These are phyloP conservation scores for Stentor coeruleus DNA, from an alignment of 73 alveolate species.

Conservation along the genomic window DNA sequence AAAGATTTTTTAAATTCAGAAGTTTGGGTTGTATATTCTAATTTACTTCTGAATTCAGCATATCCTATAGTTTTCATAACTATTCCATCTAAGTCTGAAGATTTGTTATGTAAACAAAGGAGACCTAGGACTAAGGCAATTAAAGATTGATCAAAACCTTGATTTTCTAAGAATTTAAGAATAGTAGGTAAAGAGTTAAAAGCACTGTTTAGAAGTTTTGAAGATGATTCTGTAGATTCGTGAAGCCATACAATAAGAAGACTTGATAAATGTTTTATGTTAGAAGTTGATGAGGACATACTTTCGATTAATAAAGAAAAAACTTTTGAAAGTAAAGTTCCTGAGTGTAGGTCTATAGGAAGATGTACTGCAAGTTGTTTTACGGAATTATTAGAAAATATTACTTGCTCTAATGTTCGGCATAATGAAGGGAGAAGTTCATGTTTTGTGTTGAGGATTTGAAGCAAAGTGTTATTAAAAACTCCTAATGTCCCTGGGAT, in stretches of 20 bases:
- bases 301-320: neutral
- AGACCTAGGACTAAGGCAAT: neutral
- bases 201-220: neutral
- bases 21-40: neutral
- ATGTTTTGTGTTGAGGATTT: neutral
- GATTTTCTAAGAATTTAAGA: neutral
- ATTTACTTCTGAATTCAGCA: neutral
- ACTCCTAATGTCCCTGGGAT: neutral
- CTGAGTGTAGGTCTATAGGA: conserved; percentile 13
- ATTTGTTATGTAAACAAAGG: neutral
- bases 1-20: neutral
- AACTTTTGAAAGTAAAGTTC: neutral
- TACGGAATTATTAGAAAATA: neutral
- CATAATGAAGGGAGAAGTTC: neutral
- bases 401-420: neutral
- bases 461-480: neutral
- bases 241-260: neutral
- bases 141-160: neutral
- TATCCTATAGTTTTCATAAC: neutral
- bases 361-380: conserved; percentile 3
- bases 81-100: neutral
- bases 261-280: neutral
- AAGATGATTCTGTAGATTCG: neutral
- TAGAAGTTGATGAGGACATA: neutral
- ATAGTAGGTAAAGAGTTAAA: neutral